A percentile compares a stretch with the other conserved stretches of the same genome.
phyloP scores from a whole-genome alignment of 1,139 yeast species.

The Geotrichum phurueaensis region DNA sequence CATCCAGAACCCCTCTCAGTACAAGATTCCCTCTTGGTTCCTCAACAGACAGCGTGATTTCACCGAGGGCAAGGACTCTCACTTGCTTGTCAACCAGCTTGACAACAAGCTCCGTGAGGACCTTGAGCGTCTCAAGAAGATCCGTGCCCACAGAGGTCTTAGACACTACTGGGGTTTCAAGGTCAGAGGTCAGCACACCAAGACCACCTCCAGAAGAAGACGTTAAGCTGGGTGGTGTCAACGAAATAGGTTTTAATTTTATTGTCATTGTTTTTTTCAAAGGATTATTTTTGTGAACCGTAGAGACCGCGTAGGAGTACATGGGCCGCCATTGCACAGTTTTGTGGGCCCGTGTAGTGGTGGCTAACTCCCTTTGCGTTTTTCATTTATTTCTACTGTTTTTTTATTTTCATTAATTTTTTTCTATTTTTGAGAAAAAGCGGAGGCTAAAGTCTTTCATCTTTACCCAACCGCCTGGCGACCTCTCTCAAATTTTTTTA shows the following conservation, averaged over 20 bases:
- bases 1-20: constrained; percentile 99
- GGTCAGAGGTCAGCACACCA: constrained; percentile 99
- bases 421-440: no score
- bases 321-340: no score
- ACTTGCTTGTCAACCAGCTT: constrained; percentile 96
- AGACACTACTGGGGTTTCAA: constrained; percentile 98
- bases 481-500: no score
- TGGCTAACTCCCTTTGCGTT: no score
- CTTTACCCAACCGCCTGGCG: no score
- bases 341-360: no score
- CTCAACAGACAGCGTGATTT: constrained; percentile 99
- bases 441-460: no score
- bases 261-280: not conserved
- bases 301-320: not conserved
- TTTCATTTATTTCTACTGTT: no score
- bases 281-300: not conserved
- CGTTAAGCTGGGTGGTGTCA: constrained; percentile 41
- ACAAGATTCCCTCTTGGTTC: constrained; percentile 99
- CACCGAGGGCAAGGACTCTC: constrained; percentile 98
- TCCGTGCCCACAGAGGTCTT: constrained; percentile 99
- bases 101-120: constrained; percentile 99
- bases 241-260: constrained; percentile 26
- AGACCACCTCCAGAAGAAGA: constrained; percentile 97
- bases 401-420: no score
- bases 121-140: constrained; percentile 99